Evolutionary conservation across 2,329 filamentous ascomycete genomes (phyloP).

Genomic region (Aspergillaceae sp.): DNA sequence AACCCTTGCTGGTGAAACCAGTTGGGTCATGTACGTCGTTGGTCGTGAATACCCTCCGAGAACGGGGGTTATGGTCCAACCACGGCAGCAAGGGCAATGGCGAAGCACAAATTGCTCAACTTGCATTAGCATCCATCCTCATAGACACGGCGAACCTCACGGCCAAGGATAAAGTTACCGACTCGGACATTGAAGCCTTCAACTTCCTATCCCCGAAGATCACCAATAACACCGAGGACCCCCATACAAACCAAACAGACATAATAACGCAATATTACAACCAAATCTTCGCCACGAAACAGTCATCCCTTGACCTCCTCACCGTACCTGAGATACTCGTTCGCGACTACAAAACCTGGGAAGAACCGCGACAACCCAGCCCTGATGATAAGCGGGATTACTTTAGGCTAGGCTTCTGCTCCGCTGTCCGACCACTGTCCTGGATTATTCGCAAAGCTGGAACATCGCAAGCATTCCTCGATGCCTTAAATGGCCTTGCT

Average conservation of each 20-base stretch:
- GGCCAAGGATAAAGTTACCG: constrained; percentile 36
- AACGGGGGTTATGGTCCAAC: constrained; percentile 38
- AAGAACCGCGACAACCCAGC: constrained; percentile 29
- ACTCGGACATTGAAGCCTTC: constrained; percentile 43
- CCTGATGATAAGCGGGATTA: constrained; percentile 13
- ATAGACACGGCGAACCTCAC: constrained; percentile 39
- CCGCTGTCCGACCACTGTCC: constrained; percentile 47
- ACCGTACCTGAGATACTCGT: constrained; percentile 48
- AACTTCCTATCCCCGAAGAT: constrained; percentile 47
- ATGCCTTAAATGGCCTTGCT: constrained; percentile 39
- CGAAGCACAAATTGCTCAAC: constrained; percentile 27
- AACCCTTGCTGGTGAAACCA: constrained; percentile 46
- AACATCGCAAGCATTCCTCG: constrained; percentile 27
- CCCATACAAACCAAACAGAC: constrained; percentile 19
- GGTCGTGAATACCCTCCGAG: constrained; percentile 42
- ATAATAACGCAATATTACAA: constrained; percentile 37
- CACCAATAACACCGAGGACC: constrained; percentile 17
- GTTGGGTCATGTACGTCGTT: constrained; percentile 53
- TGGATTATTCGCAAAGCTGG: constrained; percentile 46
- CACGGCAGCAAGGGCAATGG: constrained; percentile 24
- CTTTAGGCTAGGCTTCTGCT: constrained; percentile 47
- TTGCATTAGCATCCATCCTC: constrained; percentile 36
- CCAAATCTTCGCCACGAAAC: constrained; percentile 46
- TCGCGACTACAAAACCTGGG: constrained; percentile 59
- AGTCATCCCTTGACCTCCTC: constrained; percentile 45